Evolutionary conservation across 305 asterid genomes (phyloP).

Genomic region (Fraxinus latifolia): DNA sequence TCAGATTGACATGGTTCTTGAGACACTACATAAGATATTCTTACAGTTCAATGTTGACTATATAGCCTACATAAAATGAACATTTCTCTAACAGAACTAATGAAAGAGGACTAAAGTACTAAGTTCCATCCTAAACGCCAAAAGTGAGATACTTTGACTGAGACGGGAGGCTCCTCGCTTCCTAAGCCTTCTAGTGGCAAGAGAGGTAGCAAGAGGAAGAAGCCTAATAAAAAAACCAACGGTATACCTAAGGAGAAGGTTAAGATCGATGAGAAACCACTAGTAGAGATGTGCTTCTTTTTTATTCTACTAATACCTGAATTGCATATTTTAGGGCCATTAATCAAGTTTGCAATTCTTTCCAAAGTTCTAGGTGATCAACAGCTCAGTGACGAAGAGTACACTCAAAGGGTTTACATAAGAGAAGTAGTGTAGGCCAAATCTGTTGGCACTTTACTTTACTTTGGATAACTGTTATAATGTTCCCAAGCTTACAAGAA

Average conservation of each 20-base stretch:
- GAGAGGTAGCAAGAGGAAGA: not conserved
- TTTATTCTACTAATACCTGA: not conserved
- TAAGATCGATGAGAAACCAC: not conserved
- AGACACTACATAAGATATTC: not conserved
- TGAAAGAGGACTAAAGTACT: not conserved
- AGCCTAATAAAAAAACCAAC: not conserved
- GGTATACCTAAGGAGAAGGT: not conserved
- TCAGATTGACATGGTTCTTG: not conserved
- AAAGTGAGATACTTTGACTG: not conserved
- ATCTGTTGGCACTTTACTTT: not conserved
- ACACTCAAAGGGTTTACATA: not conserved
- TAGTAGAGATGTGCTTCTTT: not conserved
- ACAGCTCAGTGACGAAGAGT: not conserved
- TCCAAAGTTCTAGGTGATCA: not conserved
- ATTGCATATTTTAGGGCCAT: not conserved
- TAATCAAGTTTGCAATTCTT: not conserved
- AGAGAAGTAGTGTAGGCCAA: not conserved
- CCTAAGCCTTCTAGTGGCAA: not conserved
- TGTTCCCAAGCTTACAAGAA: not conserved
- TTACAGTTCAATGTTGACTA: not conserved
- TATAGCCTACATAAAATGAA: not conserved
- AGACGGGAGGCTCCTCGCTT: not conserved
- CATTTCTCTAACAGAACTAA: not conserved
- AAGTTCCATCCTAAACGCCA: not conserved
- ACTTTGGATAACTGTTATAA: not conserved